These are phyloP conservation scores for Xylaria castorea DNA, from an alignment of 495 filamentous ascomycete genomes.

Conservation along the genomic window DNA sequence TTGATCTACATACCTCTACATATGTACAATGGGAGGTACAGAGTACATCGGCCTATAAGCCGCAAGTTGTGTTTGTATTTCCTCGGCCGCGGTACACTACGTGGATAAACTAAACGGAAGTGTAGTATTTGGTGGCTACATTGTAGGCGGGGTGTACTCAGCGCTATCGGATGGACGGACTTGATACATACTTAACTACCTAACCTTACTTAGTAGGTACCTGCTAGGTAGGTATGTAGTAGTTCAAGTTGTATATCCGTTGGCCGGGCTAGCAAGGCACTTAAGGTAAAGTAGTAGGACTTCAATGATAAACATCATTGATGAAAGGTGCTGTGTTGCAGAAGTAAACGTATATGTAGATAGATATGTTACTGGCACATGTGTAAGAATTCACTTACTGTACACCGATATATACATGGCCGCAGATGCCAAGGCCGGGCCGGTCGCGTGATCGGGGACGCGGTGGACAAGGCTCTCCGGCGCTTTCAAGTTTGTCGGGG, in stretches of 20 bases:
- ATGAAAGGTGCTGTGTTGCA: not conserved
- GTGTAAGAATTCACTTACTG: not conserved
- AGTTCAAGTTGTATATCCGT: not conserved
- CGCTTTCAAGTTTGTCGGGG: too few species aligned
- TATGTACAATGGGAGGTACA: not conserved
- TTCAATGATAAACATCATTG: not conserved
- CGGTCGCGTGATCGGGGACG: not conserved
- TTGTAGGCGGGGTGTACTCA: conserved; percentile 2
- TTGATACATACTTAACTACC: not conserved
- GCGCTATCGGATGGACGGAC: not conserved
- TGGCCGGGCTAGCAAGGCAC: not conserved
- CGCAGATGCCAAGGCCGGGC: not conserved
- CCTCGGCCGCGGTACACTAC: too few species aligned
- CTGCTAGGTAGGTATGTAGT: not conserved
- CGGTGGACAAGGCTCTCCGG: not conserved
- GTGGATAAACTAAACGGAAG: too few species aligned
- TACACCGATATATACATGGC: not conserved
- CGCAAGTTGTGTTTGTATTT: not conserved
- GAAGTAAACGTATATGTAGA: not conserved
- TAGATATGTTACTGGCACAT: not conserved
- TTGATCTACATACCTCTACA: not conserved
- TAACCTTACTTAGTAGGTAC: too few species aligned
- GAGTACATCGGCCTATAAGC: not conserved
- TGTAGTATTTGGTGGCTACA: not conserved
- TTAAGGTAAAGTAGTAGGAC: not conserved